phyloP scores from a whole-genome alignment of 2,329 filamentous ascomycete species.

The Venturia aucupariae region DNA sequence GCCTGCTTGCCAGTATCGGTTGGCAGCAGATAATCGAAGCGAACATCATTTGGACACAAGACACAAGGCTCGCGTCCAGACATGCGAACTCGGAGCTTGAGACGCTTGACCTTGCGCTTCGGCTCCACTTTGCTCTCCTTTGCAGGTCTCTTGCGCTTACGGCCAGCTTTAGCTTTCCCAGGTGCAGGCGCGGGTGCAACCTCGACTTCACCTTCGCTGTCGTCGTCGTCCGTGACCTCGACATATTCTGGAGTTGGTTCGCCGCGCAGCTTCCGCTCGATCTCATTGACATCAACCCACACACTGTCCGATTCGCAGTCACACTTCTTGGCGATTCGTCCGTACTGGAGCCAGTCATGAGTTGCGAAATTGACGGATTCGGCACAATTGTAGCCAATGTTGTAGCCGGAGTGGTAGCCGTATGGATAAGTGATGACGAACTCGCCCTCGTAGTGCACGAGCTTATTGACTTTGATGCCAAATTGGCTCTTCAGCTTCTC shows the following conservation, averaged over 20 bases:
- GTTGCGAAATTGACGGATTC: conserved; percentile 98
- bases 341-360: conserved; percentile 90
- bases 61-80: conserved; percentile 73
- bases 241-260: conserved; percentile 73
- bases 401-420: conserved; percentile 96
- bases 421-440: conserved; percentile 99
- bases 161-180: conserved; percentile 51
- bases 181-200: conserved; percentile 72
- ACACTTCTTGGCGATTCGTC: conserved; percentile 91
- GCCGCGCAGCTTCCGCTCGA: conserved; percentile 85
- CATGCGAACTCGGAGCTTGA: conserved; percentile 62
- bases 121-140: conserved; percentile 33
- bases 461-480: conserved; percentile 91
- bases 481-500: conserved; percentile 78
- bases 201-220: conserved; percentile 42
- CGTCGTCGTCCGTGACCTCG: conserved; percentile 62
- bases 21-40: conserved; percentile 69
- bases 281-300: conserved; percentile 94
- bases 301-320: conserved; percentile 96
- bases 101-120: conserved; percentile 62
- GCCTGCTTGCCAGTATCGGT: conserved; percentile 83
- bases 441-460: conserved; percentile 91
- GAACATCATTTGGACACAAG: conserved; percentile 84
- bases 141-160: conserved; percentile 60
- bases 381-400: conserved; percentile 95